These are phyloP conservation scores for Pseudoturritis turrita DNA, from an alignment of 345 rosid genomes.

Conservation along the genomic window DNA sequence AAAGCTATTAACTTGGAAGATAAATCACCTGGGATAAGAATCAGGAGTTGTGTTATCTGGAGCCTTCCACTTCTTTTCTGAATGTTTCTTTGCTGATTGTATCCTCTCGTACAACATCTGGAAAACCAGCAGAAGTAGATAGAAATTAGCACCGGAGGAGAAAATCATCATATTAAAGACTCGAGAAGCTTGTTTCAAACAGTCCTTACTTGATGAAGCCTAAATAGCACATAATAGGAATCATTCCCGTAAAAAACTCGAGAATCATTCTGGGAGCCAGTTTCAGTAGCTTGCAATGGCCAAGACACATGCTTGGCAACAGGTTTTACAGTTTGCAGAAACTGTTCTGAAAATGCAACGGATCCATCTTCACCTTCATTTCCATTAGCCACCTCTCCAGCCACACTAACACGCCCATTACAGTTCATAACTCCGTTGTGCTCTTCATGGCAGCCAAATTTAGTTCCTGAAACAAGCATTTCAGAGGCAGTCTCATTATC, in stretches of 20 bases:
- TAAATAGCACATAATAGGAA: conserved; percentile 82
- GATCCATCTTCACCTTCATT: conserved; percentile 68
- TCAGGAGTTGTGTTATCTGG: conserved; percentile 63
- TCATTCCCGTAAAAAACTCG: conserved; percentile 88
- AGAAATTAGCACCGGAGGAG: background rate
- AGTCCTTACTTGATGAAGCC: conserved; percentile 88
- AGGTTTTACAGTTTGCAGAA: conserved; percentile 75
- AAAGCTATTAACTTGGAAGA: conserved; percentile 1
- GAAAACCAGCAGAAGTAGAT: conserved; percentile 7
- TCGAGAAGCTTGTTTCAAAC: background rate
- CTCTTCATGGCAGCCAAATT: conserved; percentile 65
- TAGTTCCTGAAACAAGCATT: conserved; percentile 68
- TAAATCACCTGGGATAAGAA: conserved; percentile 72
- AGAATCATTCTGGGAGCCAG: conserved; percentile 48
- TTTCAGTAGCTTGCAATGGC: conserved; percentile 48
- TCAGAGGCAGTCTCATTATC: conserved; percentile 71
- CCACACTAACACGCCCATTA: conserved; percentile 54
- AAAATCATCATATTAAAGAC: conserved; percentile 2
- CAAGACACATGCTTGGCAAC: conserved; percentile 66
- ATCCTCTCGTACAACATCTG: conserved; percentile 91
- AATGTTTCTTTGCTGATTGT: conserved; percentile 76
- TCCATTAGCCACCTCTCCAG: conserved; percentile 79
- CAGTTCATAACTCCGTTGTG: conserved; percentile 55
- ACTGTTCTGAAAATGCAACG: conserved; percentile 64
- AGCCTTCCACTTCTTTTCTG: conserved; percentile 87